These are phyloP conservation scores for Selenicereus undatus DNA, from an alignment of 148 eudicot genomes.

Conservation along the genomic window DNA sequence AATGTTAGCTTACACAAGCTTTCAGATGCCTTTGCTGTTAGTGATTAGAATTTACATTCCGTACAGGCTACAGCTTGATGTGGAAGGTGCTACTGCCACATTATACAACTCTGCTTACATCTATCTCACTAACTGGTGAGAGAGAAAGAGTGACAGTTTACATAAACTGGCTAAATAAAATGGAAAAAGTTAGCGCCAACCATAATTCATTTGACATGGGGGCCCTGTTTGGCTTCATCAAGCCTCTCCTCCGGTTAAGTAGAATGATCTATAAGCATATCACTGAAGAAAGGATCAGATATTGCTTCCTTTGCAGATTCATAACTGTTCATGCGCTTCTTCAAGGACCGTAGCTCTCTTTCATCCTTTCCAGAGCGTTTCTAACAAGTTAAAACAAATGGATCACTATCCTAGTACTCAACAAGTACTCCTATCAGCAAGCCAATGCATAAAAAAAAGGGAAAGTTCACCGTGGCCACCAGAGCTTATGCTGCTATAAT, in stretches of 20 bases:
- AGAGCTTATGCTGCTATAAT: too few species aligned
- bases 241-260: constrained; percentile 14
- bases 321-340: constrained; percentile 67
- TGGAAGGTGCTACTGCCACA: background rate
- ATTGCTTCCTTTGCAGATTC: constrained; percentile 70
- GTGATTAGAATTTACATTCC: too few species aligned
- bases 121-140: background rate
- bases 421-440: background rate
- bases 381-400: constrained; percentile 26
- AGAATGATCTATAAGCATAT: constrained; percentile 34
- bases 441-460: background rate
- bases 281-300: constrained; percentile 65
- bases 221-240: background rate
- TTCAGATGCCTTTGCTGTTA: background rate
- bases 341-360: constrained; percentile 70
- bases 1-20: background rate
- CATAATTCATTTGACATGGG: background rate
- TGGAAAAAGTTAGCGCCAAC: background rate
- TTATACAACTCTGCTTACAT: background rate
- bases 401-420: background rate
- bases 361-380: constrained; percentile 70
- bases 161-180: background rate
- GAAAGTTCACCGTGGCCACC: too few species aligned
- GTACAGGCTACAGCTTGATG: background rate
- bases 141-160: background rate